Evolutionary conservation across 768 basidiomycete genomes (phyloP).

Genomic region (Boletus pseudo-olivaceus): DNA sequence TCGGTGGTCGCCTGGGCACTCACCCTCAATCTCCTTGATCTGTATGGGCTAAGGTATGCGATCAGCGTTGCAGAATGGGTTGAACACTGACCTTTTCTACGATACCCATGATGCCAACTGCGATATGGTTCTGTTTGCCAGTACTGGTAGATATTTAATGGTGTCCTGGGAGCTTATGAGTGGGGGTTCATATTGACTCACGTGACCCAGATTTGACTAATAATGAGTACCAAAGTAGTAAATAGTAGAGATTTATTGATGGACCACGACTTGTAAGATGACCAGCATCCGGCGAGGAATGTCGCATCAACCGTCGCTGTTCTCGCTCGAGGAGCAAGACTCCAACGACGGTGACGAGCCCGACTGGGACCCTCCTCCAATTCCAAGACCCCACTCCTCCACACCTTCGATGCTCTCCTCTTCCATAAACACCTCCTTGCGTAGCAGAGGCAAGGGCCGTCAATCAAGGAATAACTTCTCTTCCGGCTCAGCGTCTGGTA

Average conservation of each 20-base stretch:
- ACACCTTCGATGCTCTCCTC: constrained; percentile 25
- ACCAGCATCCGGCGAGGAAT: constrained; percentile 23
- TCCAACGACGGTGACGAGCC: constrained; percentile 44
- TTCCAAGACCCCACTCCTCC: constrained; percentile 26
- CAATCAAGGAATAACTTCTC: constrained; percentile 31
- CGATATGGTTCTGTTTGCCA: not conserved
- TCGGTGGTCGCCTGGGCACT: constrained; percentile 26
- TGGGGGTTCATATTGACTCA: not conserved
- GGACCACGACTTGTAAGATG: constrained; percentile 11
- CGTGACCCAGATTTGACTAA: constrained; percentile 2
- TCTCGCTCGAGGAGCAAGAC: constrained; percentile 59
- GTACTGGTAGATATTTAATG: not conserved
- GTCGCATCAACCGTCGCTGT: constrained; percentile 62
- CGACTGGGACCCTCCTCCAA: constrained; percentile 39
- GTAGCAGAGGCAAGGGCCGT: constrained; percentile 31
- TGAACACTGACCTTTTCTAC: constrained; percentile 75
- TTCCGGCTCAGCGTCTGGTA: constrained; percentile 26
- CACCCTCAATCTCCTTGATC: constrained; percentile 97
- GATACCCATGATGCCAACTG: constrained; percentile 69
- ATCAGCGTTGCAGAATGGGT: not conserved
- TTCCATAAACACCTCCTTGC: constrained; percentile 28
- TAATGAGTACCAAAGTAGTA: not conserved
- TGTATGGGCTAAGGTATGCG: constrained; percentile 28
- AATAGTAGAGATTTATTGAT: not conserved
- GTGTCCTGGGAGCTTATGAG: too few species aligned